These are phyloP conservation scores for Trichoderma sp. DNA, from an alignment of 2,329 filamentous ascomycete genomes.

Conservation along the genomic window DNA sequence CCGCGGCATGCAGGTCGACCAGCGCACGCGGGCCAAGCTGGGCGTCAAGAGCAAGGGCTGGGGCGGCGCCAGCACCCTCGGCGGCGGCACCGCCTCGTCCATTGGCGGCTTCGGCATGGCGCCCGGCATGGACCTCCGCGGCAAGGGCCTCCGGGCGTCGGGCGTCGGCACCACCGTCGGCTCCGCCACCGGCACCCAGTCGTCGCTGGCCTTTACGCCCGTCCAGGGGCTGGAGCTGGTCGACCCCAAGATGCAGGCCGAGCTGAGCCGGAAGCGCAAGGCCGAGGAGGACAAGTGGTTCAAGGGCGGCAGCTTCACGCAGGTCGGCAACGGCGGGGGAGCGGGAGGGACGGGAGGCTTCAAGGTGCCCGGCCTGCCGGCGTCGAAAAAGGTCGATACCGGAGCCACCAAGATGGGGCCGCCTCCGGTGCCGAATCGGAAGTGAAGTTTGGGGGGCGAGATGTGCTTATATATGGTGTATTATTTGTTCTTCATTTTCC, in stretches of 20 bases:
- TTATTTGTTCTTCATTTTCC: not conserved
- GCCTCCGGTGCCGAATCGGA: conserved; percentile 39
- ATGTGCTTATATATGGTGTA: not conserved
- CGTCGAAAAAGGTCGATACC: conserved; percentile 66
- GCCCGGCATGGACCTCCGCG: conserved; percentile 69
- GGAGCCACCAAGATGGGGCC: conserved; percentile 44
- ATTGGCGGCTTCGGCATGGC: conserved; percentile 75
- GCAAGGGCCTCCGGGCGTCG: conserved; percentile 76
- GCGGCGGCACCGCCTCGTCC: conserved; percentile 75
- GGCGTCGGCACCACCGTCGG: conserved; percentile 76
- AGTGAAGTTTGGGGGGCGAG: conserved; percentile 23
- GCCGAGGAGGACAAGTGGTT: conserved; percentile 97
- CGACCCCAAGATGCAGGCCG: conserved; percentile 86
- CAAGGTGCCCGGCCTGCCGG: conserved; percentile 77
- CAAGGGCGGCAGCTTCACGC: conserved; percentile 95
- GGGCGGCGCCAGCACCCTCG: conserved; percentile 70
- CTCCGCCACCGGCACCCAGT: conserved; percentile 69
- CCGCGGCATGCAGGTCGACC: conserved; percentile 84
- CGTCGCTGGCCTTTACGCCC: conserved; percentile 88
- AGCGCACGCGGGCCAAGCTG: conserved; percentile 88
- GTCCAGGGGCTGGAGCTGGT: conserved; percentile 94
- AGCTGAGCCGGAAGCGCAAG: conserved; percentile 86
- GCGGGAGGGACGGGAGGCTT: conserved; percentile 58
- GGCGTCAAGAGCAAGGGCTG: conserved; percentile 95
- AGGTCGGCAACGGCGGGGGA: conserved; percentile 63